Conservation (phyloP, 73 alveolate genomes). For the Tetrahymena malaccensis region DNA sequence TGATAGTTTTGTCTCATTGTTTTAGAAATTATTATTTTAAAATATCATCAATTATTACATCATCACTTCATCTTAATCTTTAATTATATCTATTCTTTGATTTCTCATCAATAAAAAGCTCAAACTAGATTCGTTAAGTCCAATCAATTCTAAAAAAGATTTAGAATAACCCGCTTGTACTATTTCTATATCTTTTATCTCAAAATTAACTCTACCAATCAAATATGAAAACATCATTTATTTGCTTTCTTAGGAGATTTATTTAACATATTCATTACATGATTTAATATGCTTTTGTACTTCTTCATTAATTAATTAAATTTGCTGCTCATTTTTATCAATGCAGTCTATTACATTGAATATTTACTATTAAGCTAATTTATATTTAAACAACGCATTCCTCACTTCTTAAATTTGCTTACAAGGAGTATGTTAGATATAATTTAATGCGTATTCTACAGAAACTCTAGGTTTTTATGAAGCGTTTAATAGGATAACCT, state of each 20-base stretch:
- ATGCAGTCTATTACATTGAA: no score
- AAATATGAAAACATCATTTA: background rate
- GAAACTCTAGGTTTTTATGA: background rate
- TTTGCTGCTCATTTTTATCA: no score
- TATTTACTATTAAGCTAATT: no score
- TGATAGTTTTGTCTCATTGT: no score
- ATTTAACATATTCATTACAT: background rate
- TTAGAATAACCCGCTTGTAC: background rate
- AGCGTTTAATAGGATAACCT: background rate
- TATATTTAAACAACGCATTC: background rate
- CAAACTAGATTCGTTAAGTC: background rate
- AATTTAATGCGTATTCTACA: background rate
- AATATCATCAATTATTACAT: background rate
- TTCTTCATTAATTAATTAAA: background rate
- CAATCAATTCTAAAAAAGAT: background rate
- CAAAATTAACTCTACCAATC: background rate
- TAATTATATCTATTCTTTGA: background rate
- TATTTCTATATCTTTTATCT: background rate
- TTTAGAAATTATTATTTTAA: no score
- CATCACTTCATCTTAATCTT: background rate
- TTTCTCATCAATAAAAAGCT: background rate
- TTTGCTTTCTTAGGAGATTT: background rate
- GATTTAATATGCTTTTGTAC: background rate
- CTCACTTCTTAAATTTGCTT: background rate
- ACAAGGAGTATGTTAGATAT: background rate